Evolutionary conservation across 371 early-diverging fungal species (phyloP), one percentile per base, ranked within the genome.

Genomic region (Mortierella sp.): DNA sequence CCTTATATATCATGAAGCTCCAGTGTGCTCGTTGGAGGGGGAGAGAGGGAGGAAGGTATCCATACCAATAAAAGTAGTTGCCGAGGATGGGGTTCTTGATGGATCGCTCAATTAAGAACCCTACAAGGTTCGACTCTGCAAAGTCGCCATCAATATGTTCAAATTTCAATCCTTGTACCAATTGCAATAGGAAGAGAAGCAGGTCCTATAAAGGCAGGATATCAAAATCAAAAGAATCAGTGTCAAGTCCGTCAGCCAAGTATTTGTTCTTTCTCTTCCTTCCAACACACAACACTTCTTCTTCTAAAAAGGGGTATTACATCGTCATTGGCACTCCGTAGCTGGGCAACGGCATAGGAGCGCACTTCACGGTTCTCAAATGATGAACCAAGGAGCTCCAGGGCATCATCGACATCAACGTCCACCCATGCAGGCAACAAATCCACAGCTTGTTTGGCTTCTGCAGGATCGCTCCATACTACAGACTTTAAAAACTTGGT

Each of bases 101-200:
- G 5, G 93, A 90, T 1, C 98, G 89, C 71, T 93, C 91, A 56
- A 97, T 92, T 68, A 99, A 81, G 68, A 99, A 98, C 45, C 91
- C 92, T 0, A 89, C 94, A 29, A 99, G 82, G 0, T 93, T 93
- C 0, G 96, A 95, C 30, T 92, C 92, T 11, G 70, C 84, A 59
- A 58, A 68, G 30, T 74, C 71, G 57, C 53, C 74, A 60, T 72
- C 76, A 29, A 83, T 83, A 53, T 83, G 85, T 82, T 99, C 99
- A 75, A 97, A 98, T 70, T 95, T 95, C 4, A 99, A 84, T n/a
- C 98, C 99, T 81, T 99, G 99, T 1, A 99, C 99, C 0, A 99
- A 88, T 74, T 99, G 99, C 28, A 98, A 81, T 29, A 98, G 83
- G 83, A 95, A 97, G 18, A 97, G 81, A 28, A 94, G 85, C 12